Conservation (phyloP, 148 eudicot species). For the Vaccinium darrowii region DNA sequence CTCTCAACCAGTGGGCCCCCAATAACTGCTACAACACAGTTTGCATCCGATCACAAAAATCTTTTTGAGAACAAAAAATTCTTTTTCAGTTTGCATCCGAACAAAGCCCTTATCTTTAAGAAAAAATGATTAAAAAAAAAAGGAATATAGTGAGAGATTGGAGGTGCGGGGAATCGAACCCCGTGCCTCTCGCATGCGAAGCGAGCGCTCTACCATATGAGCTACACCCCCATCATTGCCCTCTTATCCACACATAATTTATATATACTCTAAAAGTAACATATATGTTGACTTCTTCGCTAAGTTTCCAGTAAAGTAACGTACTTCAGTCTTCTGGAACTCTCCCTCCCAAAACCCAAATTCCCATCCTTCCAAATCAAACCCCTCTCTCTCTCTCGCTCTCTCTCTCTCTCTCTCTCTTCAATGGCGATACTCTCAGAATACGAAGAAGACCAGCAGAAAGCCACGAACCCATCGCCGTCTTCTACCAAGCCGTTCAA, state of each 20-base stretch:
- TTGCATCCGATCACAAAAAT: too few species aligned
- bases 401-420: background rate
- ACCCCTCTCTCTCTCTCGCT: background rate
- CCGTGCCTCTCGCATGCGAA: slow-evolving; percentile 87
- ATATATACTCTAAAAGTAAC: too few species aligned
- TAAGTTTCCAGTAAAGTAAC: background rate
- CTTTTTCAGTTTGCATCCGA: too few species aligned
- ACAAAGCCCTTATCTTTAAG: too few species aligned
- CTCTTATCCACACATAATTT: background rate
- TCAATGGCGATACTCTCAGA: background rate
- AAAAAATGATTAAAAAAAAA: too few species aligned
- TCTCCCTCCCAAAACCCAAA: background rate
- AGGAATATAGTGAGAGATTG: slow-evolving; percentile 18
- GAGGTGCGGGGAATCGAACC: slow-evolving; percentile 82
- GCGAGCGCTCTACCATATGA: slow-evolving; percentile 95
- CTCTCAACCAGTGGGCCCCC: too few species aligned
- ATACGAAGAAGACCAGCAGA: slow-evolving; percentile 47
- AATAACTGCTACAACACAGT: too few species aligned
- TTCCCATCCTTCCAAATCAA: background rate
- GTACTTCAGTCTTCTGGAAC: background rate
- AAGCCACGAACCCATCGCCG: slow-evolving; percentile 16
- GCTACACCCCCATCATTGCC: slow-evolving; percentile 69
- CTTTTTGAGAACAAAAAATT: too few species aligned
- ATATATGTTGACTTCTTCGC: too few species aligned
- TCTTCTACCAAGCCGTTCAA: slow-evolving; percentile 34